Percentiles rank a stretch among this genome's conserved stretches.
phyloP scores from a whole-genome alignment of 192 early-diverging fungal species.

The Polychytrium aggregatum region DNA sequence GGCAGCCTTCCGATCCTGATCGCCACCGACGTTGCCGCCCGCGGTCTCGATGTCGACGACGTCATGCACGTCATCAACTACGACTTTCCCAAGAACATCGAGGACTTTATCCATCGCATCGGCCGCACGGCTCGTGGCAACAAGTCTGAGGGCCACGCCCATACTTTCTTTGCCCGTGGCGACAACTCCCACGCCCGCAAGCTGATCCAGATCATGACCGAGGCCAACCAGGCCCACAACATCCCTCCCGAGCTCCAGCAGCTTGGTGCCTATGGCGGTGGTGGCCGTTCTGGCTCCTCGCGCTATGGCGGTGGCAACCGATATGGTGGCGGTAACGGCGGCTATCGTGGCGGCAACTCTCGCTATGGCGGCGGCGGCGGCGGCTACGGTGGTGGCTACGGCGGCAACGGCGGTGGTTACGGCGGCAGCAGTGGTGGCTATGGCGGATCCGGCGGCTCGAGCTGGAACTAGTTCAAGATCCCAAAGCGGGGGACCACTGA shows the following conservation, averaged over 20 bases:
- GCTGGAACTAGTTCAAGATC: no score
- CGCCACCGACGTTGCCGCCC: conserved; percentile 93
- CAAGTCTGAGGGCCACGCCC: conserved; percentile 82
- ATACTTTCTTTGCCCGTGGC: conserved; percentile 86
- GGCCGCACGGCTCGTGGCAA: conserved; percentile 96
- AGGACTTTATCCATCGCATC: conserved; percentile 96
- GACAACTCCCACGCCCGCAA: conserved; percentile 72
- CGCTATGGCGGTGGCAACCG: conserved; percentile 8
- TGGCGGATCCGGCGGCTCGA: neutral
- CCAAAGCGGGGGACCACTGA: no score
- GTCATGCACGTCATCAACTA: conserved; percentile 82
- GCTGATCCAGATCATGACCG: conserved; percentile 75
- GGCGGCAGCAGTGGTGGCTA: conserved; percentile 12
- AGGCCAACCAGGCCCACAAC: conserved; percentile 95
- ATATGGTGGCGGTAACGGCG: conserved; percentile 15
- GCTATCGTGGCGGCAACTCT: neutral
- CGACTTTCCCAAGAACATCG: conserved; percentile 69
- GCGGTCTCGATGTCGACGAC: conserved; percentile 87
- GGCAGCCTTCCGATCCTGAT: conserved; percentile 73
- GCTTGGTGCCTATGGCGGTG: conserved; percentile 19
- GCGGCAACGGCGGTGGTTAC: conserved; percentile 4
- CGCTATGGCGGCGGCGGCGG: conserved; percentile 8
- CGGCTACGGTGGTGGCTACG: conserved; percentile 16
- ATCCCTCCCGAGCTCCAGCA: conserved; percentile 68
- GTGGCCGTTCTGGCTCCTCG: conserved; percentile 10